Evolutionary conservation across 148 eudicot genomes (phyloP).

Genomic region (Camellia sinensis): DNA sequence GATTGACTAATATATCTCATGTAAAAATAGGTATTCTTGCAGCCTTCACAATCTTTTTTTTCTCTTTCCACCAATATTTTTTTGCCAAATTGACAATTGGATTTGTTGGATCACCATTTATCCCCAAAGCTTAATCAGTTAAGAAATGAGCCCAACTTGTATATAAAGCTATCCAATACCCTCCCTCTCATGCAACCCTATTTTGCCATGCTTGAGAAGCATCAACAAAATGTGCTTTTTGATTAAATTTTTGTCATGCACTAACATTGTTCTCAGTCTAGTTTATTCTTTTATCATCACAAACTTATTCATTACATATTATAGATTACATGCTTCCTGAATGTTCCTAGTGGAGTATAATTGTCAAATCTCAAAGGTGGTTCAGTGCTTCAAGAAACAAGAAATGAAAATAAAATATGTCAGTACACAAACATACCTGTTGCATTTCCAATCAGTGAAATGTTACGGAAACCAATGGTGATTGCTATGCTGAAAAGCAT

Average conservation of each 20-base stretch:
- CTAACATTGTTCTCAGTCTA: not conserved
- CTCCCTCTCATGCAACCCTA: too few species aligned
- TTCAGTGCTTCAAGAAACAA: not conserved
- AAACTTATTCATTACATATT: not conserved
- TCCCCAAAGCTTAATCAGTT: too few species aligned
- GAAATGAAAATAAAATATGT: not conserved
- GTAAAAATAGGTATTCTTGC: not conserved
- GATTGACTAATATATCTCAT: not conserved
- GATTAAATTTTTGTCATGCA: not conserved
- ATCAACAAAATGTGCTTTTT: too few species aligned
- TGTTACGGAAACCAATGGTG: constrained; percentile 44
- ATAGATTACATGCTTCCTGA: not conserved
- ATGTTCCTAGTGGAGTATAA: not conserved
- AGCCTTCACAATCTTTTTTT: not conserved
- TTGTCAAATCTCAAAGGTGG: not conserved
- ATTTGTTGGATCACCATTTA: not conserved
- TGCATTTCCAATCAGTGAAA: constrained; percentile 38
- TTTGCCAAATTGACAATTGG: not conserved
- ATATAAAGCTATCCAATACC: too few species aligned
- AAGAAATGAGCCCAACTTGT: too few species aligned
- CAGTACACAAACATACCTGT: constrained; percentile 24
- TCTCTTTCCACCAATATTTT: not conserved
- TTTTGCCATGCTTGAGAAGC: too few species aligned
- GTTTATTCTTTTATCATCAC: not conserved
- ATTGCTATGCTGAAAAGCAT: constrained; percentile 37